Percentiles rank a stretch among this genome's conserved stretches.
Evolutionary conservation across 2,329 filamentous ascomycete genomes (phyloP).

Genomic region (Exophiala calicioides): DNA sequence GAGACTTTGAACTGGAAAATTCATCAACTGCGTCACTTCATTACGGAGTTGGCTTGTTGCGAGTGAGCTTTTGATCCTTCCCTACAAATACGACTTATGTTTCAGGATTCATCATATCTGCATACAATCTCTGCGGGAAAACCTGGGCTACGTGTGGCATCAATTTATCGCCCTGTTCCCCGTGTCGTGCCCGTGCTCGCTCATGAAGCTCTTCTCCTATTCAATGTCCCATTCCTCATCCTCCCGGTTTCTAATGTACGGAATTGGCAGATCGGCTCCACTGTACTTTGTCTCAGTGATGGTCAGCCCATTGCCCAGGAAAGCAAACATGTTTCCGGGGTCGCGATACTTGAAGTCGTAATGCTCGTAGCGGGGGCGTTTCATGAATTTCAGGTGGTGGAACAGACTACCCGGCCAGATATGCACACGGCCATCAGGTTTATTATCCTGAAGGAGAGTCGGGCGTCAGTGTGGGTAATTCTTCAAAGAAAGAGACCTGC

Average conservation of each 20-base stretch:
- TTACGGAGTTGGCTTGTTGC: too few species aligned
- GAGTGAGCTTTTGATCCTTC: too few species aligned
- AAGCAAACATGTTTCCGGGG: constrained; percentile 43
- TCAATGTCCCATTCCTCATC: constrained; percentile 27
- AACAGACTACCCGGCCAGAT: constrained; percentile 44
- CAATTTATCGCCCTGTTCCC: too few species aligned
- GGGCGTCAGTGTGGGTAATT: not conserved
- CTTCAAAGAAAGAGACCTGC: not conserved
- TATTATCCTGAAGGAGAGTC: constrained; percentile 17
- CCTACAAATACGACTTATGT: too few species aligned
- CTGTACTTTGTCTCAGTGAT: constrained; percentile 37
- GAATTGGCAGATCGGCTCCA: constrained; percentile 12
- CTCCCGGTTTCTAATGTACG: constrained; percentile 24
- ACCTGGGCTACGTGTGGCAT: too few species aligned
- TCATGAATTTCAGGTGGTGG: constrained; percentile 43
- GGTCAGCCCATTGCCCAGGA: constrained; percentile 49
- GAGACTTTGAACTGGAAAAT: not conserved
- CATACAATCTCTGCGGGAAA: too few species aligned
- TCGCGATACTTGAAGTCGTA: constrained; percentile 42
- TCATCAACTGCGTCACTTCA: too few species aligned
- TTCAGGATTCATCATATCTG: too few species aligned
- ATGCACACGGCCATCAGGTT: constrained; percentile 35
- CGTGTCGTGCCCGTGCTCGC: too few species aligned
- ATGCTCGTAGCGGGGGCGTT: constrained; percentile 43
- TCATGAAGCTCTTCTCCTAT: too few species aligned